Evolutionary conservation across 2,329 filamentous ascomycete genomes (phyloP).

Genomic region (Cadophora sp.): DNA sequence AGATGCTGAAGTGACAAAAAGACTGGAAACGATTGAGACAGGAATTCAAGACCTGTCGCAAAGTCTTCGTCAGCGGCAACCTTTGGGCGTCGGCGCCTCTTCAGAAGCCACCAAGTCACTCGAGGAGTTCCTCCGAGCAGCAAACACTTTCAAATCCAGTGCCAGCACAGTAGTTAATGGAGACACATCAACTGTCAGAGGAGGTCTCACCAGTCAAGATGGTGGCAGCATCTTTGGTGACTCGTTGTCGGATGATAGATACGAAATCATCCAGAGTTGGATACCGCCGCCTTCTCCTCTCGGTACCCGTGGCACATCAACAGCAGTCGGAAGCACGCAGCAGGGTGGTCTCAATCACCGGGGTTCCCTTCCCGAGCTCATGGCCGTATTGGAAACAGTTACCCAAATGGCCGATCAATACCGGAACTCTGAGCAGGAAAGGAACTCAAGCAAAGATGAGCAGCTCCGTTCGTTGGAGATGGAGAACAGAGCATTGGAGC

Average conservation of each 20-base stretch:
- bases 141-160: not conserved
- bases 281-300: not conserved
- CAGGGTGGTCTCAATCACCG: not conserved
- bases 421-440: not conserved
- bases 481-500: not conserved
- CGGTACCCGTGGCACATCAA: not conserved
- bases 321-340: not conserved
- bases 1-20: not conserved
- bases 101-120: conserved; percentile 2
- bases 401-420: not conserved
- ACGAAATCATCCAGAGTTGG: conserved; percentile 5
- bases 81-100: not conserved
- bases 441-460: not conserved
- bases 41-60: not conserved
- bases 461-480: not conserved
- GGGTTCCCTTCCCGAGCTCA: not conserved
- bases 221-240: conserved; percentile 8
- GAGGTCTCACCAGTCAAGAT: not conserved
- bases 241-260: conserved; percentile 1
- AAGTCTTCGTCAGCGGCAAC: not conserved
- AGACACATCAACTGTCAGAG: not conserved
- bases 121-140: not conserved
- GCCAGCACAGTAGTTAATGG: not conserved
- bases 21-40: not conserved
- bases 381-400: not conserved